phyloP scores from a whole-genome alignment of 2,329 filamentous ascomycete genomes.

The Fusarium coffeatum region DNA sequence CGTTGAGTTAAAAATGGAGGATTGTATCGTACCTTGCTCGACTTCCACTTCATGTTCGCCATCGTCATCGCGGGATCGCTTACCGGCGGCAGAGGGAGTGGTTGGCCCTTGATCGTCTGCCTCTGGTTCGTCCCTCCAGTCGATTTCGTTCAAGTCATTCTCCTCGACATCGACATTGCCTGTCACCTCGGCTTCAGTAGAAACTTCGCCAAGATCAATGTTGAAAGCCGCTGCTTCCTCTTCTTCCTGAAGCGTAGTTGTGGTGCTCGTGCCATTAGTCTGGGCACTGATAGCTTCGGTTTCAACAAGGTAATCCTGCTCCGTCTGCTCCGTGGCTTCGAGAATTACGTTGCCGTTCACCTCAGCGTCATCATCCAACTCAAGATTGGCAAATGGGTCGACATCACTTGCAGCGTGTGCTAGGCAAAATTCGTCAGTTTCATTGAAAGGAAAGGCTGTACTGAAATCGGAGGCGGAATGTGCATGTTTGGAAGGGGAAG shows the following conservation, averaged over 20 bases:
- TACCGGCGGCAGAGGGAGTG: slow-evolving; percentile 41
- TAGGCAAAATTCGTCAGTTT: slow-evolving; percentile 44
- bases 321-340: slow-evolving; percentile 28
- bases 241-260: slow-evolving; percentile 50
- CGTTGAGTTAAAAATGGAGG: not conserved
- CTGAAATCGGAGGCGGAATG: slow-evolving; percentile 28
- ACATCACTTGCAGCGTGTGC: slow-evolving; percentile 41
- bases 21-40: slow-evolving; percentile 47
- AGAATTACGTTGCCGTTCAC: slow-evolving; percentile 32
- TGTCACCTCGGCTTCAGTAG: slow-evolving; percentile 37
- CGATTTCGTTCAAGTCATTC: slow-evolving; percentile 46
- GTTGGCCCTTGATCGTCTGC: slow-evolving; percentile 36
- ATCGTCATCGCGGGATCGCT: slow-evolving; percentile 47
- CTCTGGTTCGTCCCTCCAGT: slow-evolving; percentile 48
- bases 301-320: slow-evolving; percentile 32
- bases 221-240: slow-evolving; percentile 45
- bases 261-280: slow-evolving; percentile 47
- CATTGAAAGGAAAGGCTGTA: slow-evolving; percentile 37
- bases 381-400: slow-evolving; percentile 44
- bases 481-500: slow-evolving; percentile 10
- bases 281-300: slow-evolving; percentile 21
- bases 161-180: slow-evolving; percentile 33
- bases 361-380: slow-evolving; percentile 39
- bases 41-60: slow-evolving; percentile 49
- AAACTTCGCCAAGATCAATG: slow-evolving; percentile 41